A percentile compares a stretch with the other conserved stretches of the same genome.
These are phyloP conservation scores for Rosa lucieae DNA, from an alignment of 306 rosid genomes.

Conservation along the genomic window DNA sequence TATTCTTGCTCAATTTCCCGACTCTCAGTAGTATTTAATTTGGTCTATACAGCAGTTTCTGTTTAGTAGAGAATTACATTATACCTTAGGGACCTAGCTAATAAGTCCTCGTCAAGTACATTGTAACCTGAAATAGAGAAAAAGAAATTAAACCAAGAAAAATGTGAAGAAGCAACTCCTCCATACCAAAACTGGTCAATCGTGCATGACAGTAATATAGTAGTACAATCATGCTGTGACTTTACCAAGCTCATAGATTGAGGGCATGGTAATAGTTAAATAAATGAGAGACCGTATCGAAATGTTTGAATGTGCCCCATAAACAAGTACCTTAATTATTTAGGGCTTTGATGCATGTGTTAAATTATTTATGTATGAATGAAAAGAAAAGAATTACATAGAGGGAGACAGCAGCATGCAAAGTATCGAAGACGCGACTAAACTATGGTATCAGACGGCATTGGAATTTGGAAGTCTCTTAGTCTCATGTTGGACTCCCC, in stretches of 20 bases:
- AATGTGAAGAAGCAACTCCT: background rate
- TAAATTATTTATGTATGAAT: background rate
- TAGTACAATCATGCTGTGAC: background rate
- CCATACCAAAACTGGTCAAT: background rate
- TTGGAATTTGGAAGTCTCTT: conserved; percentile 7
- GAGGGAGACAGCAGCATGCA: conserved; percentile 49
- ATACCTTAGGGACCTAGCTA: background rate
- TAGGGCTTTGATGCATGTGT: background rate
- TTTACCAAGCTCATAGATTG: background rate
- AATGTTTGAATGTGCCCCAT: conserved; percentile 9
- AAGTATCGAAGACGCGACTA: conserved; percentile 34
- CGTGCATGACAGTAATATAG: background rate
- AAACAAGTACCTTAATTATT: background rate
- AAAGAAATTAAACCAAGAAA: background rate
- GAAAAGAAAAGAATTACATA: background rate
- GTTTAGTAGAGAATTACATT: background rate
- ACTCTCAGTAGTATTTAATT: too few relatives aligned
- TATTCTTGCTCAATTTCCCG: too few relatives aligned
- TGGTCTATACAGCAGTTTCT: background rate
- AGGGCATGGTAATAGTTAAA: background rate
- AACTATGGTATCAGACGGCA: conserved; percentile 13
- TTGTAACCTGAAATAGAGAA: background rate
- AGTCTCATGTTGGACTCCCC: conserved; percentile 30
- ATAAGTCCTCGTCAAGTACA: background rate
- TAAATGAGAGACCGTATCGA: background rate